These are phyloP conservation scores for Sporothrix mexicana DNA, from an alignment of 2,329 filamentous ascomycete genomes.

Conservation along the genomic window DNA sequence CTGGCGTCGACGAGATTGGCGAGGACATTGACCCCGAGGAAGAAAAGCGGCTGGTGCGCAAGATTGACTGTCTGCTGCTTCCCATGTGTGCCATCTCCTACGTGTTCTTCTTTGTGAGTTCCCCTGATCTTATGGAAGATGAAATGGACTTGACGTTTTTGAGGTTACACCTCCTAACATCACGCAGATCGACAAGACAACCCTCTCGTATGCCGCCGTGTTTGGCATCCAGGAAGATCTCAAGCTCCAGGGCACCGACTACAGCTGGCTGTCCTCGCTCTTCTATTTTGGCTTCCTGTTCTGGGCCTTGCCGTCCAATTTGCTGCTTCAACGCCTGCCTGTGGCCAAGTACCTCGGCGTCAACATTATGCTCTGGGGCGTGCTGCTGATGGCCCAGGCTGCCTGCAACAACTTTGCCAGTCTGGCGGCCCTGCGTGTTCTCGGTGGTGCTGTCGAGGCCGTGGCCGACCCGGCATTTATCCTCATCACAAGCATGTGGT, in stretches of 20 bases:
- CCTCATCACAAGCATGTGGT: slow-evolving; percentile 70
- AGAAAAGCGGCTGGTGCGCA: slow-evolving; percentile 46
- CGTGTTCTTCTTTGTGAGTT: slow-evolving; percentile 48
- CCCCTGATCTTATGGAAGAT: background rate
- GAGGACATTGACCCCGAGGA: slow-evolving; percentile 46
- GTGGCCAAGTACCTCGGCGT: slow-evolving; percentile 48
- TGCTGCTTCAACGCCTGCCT: slow-evolving; percentile 44
- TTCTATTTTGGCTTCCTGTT: slow-evolving; percentile 58
- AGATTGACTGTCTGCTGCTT: slow-evolving; percentile 49
- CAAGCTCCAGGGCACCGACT: slow-evolving; percentile 61
- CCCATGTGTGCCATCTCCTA: slow-evolving; percentile 50
- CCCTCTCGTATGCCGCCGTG: slow-evolving; percentile 67
- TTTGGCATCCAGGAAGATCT: slow-evolving; percentile 67
- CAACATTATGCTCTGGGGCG: slow-evolving; percentile 63
- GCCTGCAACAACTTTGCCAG: slow-evolving; percentile 62
- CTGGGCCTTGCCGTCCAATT: slow-evolving; percentile 43
- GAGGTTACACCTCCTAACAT: background rate
- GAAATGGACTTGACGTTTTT: background rate
- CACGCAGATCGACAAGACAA: slow-evolving; percentile 53
- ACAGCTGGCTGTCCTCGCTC: slow-evolving; percentile 60
- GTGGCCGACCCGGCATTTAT: slow-evolving; percentile 58
- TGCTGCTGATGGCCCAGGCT: slow-evolving; percentile 55
- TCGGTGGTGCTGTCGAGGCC: slow-evolving; percentile 70
- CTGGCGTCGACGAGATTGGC: slow-evolving; percentile 17
- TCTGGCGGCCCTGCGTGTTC: slow-evolving; percentile 60